Percentiles rank a stretch among this genome's conserved stretches.
Evolutionary conservation across 2,329 filamentous ascomycete species (phyloP).

Genomic region (Cercospora beticola): DNA sequence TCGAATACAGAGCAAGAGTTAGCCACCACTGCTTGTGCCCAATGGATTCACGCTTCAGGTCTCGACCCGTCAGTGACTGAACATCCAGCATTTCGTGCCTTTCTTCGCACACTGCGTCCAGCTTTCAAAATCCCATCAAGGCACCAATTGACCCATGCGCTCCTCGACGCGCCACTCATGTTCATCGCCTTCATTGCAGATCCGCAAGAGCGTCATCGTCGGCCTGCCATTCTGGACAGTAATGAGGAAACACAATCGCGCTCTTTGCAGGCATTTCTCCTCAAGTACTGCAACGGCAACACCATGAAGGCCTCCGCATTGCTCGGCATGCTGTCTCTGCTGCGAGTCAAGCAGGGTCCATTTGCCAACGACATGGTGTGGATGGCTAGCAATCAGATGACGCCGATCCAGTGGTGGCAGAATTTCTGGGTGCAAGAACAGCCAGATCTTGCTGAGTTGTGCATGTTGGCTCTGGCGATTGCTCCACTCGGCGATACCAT

Average conservation of each 20-base stretch:
- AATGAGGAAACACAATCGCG: slow-evolving; percentile 29
- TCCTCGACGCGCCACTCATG: slow-evolving; percentile 29
- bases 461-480: slow-evolving; percentile 27
- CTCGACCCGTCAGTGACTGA: slow-evolving; percentile 23
- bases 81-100: slow-evolving; percentile 28
- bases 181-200: slow-evolving; percentile 30
- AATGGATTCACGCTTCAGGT: slow-evolving; percentile 27
- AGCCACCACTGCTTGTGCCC: slow-evolving; percentile 27
- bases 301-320: slow-evolving; percentile 21
- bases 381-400: slow-evolving; percentile 30
- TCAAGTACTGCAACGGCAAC: slow-evolving; percentile 29
- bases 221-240: slow-evolving; percentile 28
- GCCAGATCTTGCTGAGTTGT: slow-evolving; percentile 27
- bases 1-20: slow-evolving; percentile 27
- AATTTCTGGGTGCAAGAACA: slow-evolving; percentile 30
- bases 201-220: slow-evolving; percentile 27
- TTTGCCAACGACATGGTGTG: slow-evolving; percentile 30
- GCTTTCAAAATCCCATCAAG: slow-evolving; percentile 27
- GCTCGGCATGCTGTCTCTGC: slow-evolving; percentile 27
- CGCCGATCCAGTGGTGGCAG: slow-evolving; percentile 30
- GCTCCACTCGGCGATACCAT: slow-evolving; percentile 23
- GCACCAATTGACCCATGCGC: slow-evolving; percentile 27
- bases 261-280: slow-evolving; percentile 27
- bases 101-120: slow-evolving; percentile 25
- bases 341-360: slow-evolving; percentile 27